These are phyloP conservation scores for Gaertneriomyces semiglobifer DNA, from an alignment of 192 early-diverging fungal species.

Conservation along the genomic window DNA sequence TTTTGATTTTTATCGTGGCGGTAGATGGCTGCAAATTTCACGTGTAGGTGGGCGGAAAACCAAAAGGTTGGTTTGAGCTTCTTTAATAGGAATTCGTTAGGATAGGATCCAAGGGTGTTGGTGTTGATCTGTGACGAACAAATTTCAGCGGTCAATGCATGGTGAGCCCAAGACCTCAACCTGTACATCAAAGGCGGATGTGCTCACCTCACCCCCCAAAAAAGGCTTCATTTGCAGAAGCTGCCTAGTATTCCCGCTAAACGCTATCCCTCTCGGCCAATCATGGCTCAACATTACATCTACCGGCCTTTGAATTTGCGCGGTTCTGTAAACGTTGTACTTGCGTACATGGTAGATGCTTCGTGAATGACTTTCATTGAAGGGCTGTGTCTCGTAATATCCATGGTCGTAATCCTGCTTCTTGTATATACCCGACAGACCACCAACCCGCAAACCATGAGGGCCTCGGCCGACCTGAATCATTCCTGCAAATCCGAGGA, in stretches of 20 bases:
- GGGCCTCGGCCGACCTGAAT: constrained; percentile 63
- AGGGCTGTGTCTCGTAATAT: constrained; percentile 78
- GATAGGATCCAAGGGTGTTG: constrained; percentile 73
- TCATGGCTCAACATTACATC: constrained; percentile 95
- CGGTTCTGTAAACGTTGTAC: constrained; percentile 77
- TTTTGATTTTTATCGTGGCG: constrained; percentile 30
- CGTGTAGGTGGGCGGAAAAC: constrained; percentile 96
- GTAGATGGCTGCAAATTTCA: constrained; percentile 76
- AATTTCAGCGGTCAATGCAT: background rate
- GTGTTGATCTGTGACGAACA: constrained; percentile 48
- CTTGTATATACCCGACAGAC: constrained; percentile 87
- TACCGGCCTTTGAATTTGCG: constrained; percentile 67
- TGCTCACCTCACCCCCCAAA: constrained; percentile 68
- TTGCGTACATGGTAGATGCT: constrained; percentile 84
- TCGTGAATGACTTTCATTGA: constrained; percentile 55
- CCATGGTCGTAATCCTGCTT: constrained; percentile 49
- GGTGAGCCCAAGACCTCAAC: background rate
- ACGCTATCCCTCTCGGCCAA: constrained; percentile 87
- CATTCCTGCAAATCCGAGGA: constrained; percentile 80
- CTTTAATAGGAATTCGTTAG: constrained; percentile 69
- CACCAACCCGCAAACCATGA: constrained; percentile 80
- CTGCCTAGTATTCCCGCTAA: constrained; percentile 63
- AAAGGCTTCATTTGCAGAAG: constrained; percentile 71
- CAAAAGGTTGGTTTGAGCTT: constrained; percentile 80
- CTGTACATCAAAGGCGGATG: background rate